Evolutionary conservation across 2,329 filamentous ascomycete genomes (phyloP), one percentile per base, ranked within the genome.

Genomic region (Claviceps lovelessii): DNA sequence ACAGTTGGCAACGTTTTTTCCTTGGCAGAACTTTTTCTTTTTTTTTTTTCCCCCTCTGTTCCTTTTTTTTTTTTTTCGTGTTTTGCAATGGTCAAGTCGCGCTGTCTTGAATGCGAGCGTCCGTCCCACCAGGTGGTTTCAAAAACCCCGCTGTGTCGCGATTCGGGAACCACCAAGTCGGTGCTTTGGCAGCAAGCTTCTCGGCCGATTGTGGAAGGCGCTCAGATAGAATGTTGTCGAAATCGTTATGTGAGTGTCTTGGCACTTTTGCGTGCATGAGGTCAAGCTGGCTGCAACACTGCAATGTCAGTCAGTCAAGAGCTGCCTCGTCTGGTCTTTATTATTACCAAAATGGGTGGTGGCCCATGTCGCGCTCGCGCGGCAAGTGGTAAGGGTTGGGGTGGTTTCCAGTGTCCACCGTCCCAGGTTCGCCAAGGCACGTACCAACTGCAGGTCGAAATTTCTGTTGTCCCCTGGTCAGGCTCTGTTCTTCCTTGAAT

Each of bases 401-500:
- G 15, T 39, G 33, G 51, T 45, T 48, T 50, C 28, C 46, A 33
- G 15, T 5, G 46, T 49, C 46, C 23, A 23, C 23, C 23, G 23
- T 23, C 23, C 23, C 54, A 54, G 39, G 53, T 52, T 52, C 44
- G 49, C 49, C 31, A 45, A 48, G 33, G 52, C 55, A 55, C 53
- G 53, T 55, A 55, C 53, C 51, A 53, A 39, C 50, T 44, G 29
- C 50, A 55, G 51, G 45, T 49, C 52, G 44, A 50, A 54, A 45
- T 54, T 39, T 50, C 37, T 50, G 47, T 47, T 19, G 37, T 54
- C 29, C 19, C 19, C 52, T 48, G n/a, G 29, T 35, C 46, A 45
- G 39, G 28, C 11, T 39, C 46, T 17, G 3, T 28, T 44, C 46
- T 37, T 44, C n/a, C 10, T 35, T 29, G n/a, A 35, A 31, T 44